Evolutionary conservation across 768 basidiomycete species (phyloP).

Genomic region (Pholiota conissans): DNA sequence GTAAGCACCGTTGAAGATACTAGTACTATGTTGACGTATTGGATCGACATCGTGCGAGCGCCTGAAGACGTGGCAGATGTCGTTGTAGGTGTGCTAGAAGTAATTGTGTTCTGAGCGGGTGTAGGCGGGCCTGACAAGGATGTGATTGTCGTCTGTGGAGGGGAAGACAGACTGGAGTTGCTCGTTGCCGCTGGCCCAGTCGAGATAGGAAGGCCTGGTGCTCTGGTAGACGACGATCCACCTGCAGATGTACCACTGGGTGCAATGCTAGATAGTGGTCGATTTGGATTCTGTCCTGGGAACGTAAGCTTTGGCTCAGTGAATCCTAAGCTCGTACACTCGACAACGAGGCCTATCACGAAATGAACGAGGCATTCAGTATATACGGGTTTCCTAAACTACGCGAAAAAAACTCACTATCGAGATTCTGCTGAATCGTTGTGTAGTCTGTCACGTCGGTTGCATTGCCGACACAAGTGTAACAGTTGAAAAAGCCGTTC

Average conservation of each 20-base stretch:
- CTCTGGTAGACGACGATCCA: neutral
- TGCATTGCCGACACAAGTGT: constrained; percentile 35
- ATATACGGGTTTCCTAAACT: neutral
- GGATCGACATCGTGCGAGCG: neutral
- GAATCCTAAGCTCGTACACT: constrained; percentile 20
- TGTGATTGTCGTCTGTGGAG: neutral
- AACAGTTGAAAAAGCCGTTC: constrained; percentile 39
- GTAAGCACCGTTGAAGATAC: neutral
- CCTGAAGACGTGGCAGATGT: neutral
- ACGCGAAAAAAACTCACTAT: constrained; percentile 24
- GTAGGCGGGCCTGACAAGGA: neutral
- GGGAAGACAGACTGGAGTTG: neutral
- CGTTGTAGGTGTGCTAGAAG: neutral
- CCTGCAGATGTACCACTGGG: neutral
- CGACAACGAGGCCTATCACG: neutral
- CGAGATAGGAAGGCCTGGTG: neutral
- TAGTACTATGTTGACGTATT: neutral
- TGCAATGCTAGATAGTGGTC: constrained; percentile 19
- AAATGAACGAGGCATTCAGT: neutral
- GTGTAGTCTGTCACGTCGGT: constrained; percentile 30
- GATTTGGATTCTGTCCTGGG: constrained; percentile 31
- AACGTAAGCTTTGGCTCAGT: constrained; percentile 27
- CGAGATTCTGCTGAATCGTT: constrained; percentile 30
- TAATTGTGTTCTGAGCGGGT: neutral
- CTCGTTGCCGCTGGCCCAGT: neutral